Evolutionary conservation across 495 filamentous ascomycete species (phyloP), one percentile per base, ranked within the genome.

Genomic region (Delitschia confertaspora): DNA sequence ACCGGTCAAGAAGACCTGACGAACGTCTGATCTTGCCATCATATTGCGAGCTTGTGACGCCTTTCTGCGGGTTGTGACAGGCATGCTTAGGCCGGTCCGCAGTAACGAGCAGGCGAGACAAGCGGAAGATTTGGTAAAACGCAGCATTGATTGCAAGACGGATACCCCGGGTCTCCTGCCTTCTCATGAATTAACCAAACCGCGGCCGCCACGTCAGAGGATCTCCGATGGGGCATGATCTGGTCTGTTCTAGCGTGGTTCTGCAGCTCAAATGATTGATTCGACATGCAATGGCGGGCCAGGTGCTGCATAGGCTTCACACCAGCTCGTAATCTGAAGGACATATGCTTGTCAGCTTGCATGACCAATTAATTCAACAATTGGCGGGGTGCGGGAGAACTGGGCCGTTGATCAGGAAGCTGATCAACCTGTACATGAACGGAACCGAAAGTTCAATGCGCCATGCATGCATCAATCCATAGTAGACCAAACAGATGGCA

Each of bases 131-230:
- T 48, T 55, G 44, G 49, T 46, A 25, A 51, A 49, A 37, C 14
- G 30, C 43, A 46, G 49, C 53, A 48, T 42, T 49, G 41, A 53
- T 50, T 47, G 43, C 43, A 32, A 53, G 42, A 41, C 27, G 36
- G 22, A 49, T 47, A 42, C 30, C 44, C 47, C n/a, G 45, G 47
- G 45, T 41, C 47, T 32, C 42, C 38, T 22, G 37, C 37, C 48
- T 47, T 46, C 44, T 46, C 48, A 56, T 22, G 39, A 46, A 49
- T 56, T 49, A 56, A 56, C 56, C 52, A 59, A 52, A 56, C 52
- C 47, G 44, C 38, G 48, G 19, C 47, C 53, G 56, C 56, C 56
- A 59, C 56, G 56, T 59, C 56, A 59, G 52, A 56, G 55, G 56
- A 59, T 59, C 52, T 56, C 56, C 56, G 56, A 59, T 56, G 53